Base-by-base conservation (phyloP, 371 early-diverging fungal genomes). In the Zancudomyces culisetae region DNA sequence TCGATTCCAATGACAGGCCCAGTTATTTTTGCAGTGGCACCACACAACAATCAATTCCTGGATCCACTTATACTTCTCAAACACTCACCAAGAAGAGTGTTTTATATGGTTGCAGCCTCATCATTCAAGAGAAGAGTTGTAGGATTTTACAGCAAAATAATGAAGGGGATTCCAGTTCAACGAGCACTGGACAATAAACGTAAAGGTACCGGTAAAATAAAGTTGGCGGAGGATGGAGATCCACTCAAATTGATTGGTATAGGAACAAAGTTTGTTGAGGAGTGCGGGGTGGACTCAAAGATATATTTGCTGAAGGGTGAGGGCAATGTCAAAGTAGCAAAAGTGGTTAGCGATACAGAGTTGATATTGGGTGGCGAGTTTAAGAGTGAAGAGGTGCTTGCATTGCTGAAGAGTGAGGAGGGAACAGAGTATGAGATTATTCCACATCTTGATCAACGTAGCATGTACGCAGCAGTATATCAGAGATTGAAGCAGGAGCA, bases 1-100 rank as follows among this genome's bases (percentile, higher is more conserved):
- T 70, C 77, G 54, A 80, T 96, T 29, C 97, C 97, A 2, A 54
- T 59, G 42, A 66, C 73, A 20, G 91, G 89, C 0, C 91, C 92
- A 2, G 83, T 91, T 45, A 84, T 96, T 47, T 96, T 96, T 64
- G 87, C 90, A 30, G 88, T 80, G 1, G 95, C 89, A 1, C 94
- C 95, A 18, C 97, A 94, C 73, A 85, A 87, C 29, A 94, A 93
- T 70, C 97, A 92, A 75, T 94, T 96, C 67, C 78, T 94, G 10
- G 97, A 96, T 60, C 90, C 93, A 3, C 55, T 90, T 12, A 76
- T 91, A 28, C 70, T 90, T 24, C 69, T 84, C 54, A 73, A 76
- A 46, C 77, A 77, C 51, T 80, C 82, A 48, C 75, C 77, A 20
- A 79, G 92, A 22, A 71, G 78, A 24, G 80, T 91, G 26, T 84